Percentiles rank a stretch among this genome's conserved stretches.
phyloP scores from a whole-genome alignment of 768 basidiomycete genomes.

The Suillus brevipes region DNA sequence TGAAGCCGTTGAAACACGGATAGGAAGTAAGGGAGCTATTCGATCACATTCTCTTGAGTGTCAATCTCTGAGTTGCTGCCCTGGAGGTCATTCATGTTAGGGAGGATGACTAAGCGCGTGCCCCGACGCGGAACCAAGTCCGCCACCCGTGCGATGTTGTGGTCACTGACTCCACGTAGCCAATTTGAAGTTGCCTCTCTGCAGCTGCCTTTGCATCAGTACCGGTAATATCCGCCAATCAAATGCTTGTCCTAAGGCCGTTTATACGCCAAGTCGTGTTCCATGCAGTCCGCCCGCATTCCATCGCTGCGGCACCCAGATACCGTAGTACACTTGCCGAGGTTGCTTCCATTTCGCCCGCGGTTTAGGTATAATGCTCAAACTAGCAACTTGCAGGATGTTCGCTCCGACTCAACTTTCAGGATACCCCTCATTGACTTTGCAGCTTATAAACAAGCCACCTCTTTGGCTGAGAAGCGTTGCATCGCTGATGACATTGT shows the following conservation, averaged over 20 bases:
- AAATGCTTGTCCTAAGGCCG: not conserved
- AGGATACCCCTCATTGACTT: constrained; percentile 82
- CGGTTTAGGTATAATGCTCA: not conserved
- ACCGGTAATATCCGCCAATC: not conserved
- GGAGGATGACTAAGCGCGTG: too few species aligned
- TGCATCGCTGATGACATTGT: constrained; percentile 67
- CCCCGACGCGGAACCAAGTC: too few species aligned
- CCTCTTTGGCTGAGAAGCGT: constrained; percentile 55
- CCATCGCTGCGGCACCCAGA: not conserved
- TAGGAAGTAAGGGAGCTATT: too few species aligned
- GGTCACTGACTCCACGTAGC: not conserved
- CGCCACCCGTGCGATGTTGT: too few species aligned
- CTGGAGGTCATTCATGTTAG: too few species aligned
- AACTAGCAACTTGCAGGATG: constrained; percentile 27
- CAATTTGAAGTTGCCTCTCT: not conserved
- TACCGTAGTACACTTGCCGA: constrained; percentile 24
- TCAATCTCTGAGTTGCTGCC: not conserved
- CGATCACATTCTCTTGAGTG: not conserved
- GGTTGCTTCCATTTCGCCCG: constrained; percentile 14
- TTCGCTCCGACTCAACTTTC: constrained; percentile 43
- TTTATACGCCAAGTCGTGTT: not conserved
- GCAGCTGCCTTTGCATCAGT: not conserved
- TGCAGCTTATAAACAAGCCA: constrained; percentile 56
- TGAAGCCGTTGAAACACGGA: too few species aligned
- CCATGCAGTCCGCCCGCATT: not conserved